These are phyloP conservation scores for Colletotrichum cereale DNA, from an alignment of 2,329 filamentous ascomycete species.

Conservation along the genomic window DNA sequence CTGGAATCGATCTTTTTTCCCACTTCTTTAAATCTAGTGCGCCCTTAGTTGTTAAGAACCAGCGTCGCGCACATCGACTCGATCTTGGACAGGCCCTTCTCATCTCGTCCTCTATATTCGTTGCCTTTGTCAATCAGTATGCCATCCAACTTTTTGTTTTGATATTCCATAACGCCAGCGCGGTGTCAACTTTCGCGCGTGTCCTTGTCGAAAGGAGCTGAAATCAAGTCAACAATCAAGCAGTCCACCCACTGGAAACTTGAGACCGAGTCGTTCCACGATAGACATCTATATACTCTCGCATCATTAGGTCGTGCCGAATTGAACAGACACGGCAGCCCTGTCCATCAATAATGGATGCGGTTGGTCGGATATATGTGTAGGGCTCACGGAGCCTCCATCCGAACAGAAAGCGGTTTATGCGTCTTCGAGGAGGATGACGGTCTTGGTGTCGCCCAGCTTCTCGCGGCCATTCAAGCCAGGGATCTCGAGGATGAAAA, in stretches of 20 bases:
- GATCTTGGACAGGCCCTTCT: not conserved
- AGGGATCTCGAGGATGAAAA: conserved; percentile 96
- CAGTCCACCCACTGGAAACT: not conserved
- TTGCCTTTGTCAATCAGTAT: conserved; percentile 27
- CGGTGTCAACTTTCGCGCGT: conserved; percentile 21
- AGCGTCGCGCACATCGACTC: conserved; percentile 5
- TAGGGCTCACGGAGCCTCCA: not conserved
- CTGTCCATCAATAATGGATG: not conserved
- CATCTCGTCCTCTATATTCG: conserved; percentile 26
- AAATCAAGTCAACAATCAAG: conserved; percentile 13
- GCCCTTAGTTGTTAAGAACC: conserved; percentile 14
- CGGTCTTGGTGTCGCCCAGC: conserved; percentile 81
- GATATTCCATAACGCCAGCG: conserved; percentile 32
- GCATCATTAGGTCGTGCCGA: not conserved
- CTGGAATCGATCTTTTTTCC: not conserved
- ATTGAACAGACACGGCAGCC: not conserved
- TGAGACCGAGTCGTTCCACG: not conserved
- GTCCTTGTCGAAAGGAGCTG: conserved; percentile 16
- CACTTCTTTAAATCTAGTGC: conserved; percentile 4
- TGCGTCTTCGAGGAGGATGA: conserved; percentile 79
- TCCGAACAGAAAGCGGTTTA: conserved; percentile 44
- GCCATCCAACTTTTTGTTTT: conserved; percentile 29
- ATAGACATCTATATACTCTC: conserved; percentile 12
- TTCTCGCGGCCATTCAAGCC: conserved; percentile 93
- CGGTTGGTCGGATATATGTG: not conserved